Evolutionary conservation across 352 stramenopile species (phyloP).

Genomic region (Lagenidium sp.): DNA sequence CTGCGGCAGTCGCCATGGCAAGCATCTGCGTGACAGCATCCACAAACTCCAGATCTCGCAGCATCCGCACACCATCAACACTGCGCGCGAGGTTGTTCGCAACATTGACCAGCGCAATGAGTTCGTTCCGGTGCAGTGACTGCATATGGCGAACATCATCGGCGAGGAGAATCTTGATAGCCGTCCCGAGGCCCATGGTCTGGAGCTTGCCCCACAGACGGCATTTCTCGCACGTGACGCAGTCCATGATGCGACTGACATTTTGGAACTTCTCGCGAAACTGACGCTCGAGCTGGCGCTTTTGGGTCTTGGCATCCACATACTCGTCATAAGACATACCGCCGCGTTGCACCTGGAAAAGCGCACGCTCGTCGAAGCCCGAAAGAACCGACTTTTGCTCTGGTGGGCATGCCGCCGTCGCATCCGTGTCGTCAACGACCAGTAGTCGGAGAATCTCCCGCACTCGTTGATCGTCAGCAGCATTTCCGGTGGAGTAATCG

Average conservation of each 20-base stretch:
- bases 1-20: slow-evolving; percentile 28
- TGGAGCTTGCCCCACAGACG: slow-evolving; percentile 97
- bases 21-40: slow-evolving; percentile 51
- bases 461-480: slow-evolving; percentile 66
- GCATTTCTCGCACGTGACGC: slow-evolving; percentile 98
- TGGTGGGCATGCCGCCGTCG: slow-evolving; percentile 31
- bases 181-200: slow-evolving; percentile 94
- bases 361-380: slow-evolving; percentile 83
- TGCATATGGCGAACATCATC: slow-evolving; percentile 73
- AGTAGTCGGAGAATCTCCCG: slow-evolving; percentile 60
- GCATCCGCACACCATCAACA: slow-evolving; percentile 71
- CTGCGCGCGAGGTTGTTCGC: slow-evolving; percentile 77
- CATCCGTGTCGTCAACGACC: slow-evolving; percentile 41
- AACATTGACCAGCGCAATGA: slow-evolving; percentile 97
- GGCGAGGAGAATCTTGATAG: slow-evolving; percentile 95
- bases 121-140: slow-evolving; percentile 91
- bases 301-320: slow-evolving; percentile 44
- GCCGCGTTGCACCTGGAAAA: slow-evolving; percentile 69
- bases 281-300: slow-evolving; percentile 51
- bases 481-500: slow-evolving; percentile 93
- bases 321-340: slow-evolving; percentile 51
- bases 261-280: slow-evolving; percentile 96
- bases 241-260: slow-evolving; percentile 97
- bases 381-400: slow-evolving; percentile 63
- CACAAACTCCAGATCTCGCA: slow-evolving; percentile 68